A percentile compares a stretch with the other conserved stretches of the same genome.
Evolutionary conservation across 495 filamentous ascomycete genomes (phyloP).

Genomic region (Trichoderma reesei): DNA sequence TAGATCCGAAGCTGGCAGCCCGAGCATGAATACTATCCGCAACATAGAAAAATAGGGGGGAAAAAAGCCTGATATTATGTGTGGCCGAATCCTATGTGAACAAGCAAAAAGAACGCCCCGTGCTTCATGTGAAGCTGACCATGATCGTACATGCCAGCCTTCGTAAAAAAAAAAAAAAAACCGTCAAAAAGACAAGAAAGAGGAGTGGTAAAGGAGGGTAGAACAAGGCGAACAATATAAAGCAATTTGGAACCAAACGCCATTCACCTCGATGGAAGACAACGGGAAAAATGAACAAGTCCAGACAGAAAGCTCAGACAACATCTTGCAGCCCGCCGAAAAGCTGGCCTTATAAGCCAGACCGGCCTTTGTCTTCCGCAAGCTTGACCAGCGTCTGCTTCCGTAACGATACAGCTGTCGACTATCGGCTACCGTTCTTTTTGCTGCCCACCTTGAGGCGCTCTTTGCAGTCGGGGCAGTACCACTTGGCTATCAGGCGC

Average conservation of each 20-base stretch:
- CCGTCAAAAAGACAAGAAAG: not conserved
- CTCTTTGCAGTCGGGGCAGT: slow-evolving; percentile 78
- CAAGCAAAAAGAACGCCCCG: slow-evolving; percentile 5
- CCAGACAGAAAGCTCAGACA: not conserved
- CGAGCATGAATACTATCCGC: slow-evolving; percentile 10
- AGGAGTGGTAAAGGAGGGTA: not conserved
- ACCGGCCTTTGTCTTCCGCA: too few species aligned
- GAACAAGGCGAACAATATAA: not conserved
- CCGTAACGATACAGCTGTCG: slow-evolving; percentile 6
- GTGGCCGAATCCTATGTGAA: not conserved
- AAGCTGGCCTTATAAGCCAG: too few species aligned
- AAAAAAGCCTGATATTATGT: not conserved
- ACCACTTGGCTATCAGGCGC: slow-evolving; percentile 65
- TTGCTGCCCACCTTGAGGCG: slow-evolving; percentile 43
- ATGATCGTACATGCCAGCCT: not conserved
- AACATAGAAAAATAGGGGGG: too few species aligned
- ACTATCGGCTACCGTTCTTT: slow-evolving; percentile 26
- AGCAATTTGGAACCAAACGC: not conserved
- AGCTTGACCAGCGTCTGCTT: too few species aligned
- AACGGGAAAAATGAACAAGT: not conserved
- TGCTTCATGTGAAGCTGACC: not conserved
- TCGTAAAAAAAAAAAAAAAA: not conserved
- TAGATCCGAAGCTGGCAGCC: not conserved
- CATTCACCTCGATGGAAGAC: not conserved
- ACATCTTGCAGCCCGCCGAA: not conserved